These are phyloP conservation scores for Pichia nanzhaoensis DNA, from an alignment of 805 yeast genomes.

Conservation along the genomic window DNA sequence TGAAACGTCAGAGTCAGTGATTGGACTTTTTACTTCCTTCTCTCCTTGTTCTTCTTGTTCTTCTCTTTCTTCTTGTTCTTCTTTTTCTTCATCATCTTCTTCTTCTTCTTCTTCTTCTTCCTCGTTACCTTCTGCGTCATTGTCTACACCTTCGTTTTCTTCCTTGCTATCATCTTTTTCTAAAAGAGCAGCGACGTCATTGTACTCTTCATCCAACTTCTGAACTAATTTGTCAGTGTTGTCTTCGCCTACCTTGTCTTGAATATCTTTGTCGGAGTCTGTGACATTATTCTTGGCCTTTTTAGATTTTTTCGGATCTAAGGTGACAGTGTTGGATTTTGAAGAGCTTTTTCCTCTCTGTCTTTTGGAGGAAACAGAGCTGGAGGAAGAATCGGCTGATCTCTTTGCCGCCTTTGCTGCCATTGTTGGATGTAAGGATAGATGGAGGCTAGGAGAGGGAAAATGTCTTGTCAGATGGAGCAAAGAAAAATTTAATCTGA, in stretches of 20 bases:
- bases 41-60: constrained; percentile 1
- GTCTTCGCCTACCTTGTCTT: constrained; percentile 6
- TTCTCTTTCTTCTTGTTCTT: constrained; percentile 14
- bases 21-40: background rate
- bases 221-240: constrained; percentile 40
- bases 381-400: background rate
- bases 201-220: constrained; percentile 50
- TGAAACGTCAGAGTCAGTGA: constrained; percentile 8
- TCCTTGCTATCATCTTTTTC: constrained; percentile 21
- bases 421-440: background rate
- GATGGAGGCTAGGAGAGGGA: background rate
- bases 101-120: constrained; percentile 22
- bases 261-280: background rate
- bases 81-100: constrained; percentile 27
- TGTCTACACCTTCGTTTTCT: constrained; percentile 25
- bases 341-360: background rate
- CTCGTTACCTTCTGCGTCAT: constrained; percentile 15
- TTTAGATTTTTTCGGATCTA: constrained; percentile 7
- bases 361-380: constrained; percentile 1
- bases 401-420: background rate
- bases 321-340: constrained; percentile 1
- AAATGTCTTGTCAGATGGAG: too few species aligned
- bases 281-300: constrained; percentile 5
- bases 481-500: too few species aligned
- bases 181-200: constrained; percentile 48